Conservation (phyloP, 306 rosid species). For the Luffa acutangula region DNA sequence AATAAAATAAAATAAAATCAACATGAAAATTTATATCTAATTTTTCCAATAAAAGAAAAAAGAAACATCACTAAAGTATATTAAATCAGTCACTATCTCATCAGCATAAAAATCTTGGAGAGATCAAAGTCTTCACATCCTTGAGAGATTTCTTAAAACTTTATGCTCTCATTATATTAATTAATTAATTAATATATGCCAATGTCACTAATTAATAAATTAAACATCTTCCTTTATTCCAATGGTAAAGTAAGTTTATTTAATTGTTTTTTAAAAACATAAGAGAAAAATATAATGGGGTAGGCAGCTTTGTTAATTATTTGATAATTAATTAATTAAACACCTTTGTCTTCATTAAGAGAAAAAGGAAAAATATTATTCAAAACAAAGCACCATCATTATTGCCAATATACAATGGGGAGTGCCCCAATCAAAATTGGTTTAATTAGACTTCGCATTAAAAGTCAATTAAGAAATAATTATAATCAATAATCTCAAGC, state of each 20-base stretch:
- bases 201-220: conserved; percentile 3
- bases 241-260: background rate
- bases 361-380: background rate
- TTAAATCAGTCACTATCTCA: background rate
- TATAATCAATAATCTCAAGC: background rate
- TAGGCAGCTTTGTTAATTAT: conserved; percentile 1
- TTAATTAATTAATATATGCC: background rate
- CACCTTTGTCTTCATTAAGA: background rate
- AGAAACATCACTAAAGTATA: background rate
- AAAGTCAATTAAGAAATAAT: conserved; percentile 7
- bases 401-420: background rate
- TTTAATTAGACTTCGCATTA: background rate
- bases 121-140: background rate
- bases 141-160: background rate
- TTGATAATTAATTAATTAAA: conserved; percentile 7
- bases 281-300: background rate
- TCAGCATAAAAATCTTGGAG: conserved; percentile 4
- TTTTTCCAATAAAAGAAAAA: background rate
- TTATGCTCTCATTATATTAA: background rate
- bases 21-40: background rate
- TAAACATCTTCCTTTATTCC: background rate
- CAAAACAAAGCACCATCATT: background rate
- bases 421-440: conserved; percentile 8
- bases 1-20: no score
- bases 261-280: background rate